Base-by-base conservation (phyloP, 106 monocot genomes). In the Acorus calamus region DNA sequence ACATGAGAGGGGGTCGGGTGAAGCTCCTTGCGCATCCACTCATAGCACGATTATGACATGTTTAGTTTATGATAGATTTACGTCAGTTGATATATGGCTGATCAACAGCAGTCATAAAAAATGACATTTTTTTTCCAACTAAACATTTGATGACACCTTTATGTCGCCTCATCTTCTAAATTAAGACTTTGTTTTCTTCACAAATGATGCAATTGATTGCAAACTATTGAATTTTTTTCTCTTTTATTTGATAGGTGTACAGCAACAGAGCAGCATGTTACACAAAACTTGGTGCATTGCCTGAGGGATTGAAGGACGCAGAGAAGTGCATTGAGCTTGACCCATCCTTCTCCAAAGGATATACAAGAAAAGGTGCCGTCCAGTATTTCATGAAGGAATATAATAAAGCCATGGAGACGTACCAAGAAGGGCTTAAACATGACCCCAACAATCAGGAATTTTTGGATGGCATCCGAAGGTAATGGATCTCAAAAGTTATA, bases 331-430 rank as follows among this genome's bases (percentile, higher is more conserved):
- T 98, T 64, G 96, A 98, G 73, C 82, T 98, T 54, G 91, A 98
- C 62, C 87, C 96, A 49, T 77, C 87, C 0, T 98, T 91, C 47
- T 57, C 79, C 8, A 98, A 98, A 49, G 96, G 96, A 44, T 98
- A 98, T 65, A 85, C 79, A 8, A 87, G 96, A 65, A 91, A 98
- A 75, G 91, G 91, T 70, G 81, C 96, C 4, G 63, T 92, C 7
- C 85, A 88, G 47, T 98, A 91, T 73, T 88, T 98, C 59, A 98
- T 98, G 91, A 91, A 98, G 69, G 96, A 98, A 57, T 88, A 94
- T 66, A 91, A 98, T 53, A 98, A 98, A 60, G 96, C 96, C 47
- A 12, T 98, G 46, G 90, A 91, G 61, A 91, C 91, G n/a, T 98
- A 98, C 46, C 96, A 92, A 59, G 87, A 80, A 63, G 96, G 91